phyloP scores from a whole-genome alignment of 768 basidiomycete genomes.

The Panaeolus papilionaceus region DNA sequence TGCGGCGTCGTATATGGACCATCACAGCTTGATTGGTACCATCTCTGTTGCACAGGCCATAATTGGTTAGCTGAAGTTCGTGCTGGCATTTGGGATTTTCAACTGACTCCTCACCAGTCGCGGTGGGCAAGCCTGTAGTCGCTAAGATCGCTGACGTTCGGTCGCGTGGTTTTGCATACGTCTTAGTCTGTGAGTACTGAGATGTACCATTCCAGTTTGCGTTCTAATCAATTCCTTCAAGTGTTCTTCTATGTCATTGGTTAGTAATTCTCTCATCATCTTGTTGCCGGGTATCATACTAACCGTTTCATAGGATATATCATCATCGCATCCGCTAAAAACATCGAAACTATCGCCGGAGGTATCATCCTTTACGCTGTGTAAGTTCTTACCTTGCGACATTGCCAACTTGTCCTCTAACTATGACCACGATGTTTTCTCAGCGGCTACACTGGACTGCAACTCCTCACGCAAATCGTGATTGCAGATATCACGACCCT shows the following conservation, averaged over 20 bases:
- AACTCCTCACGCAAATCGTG: slow-evolving; percentile 68
- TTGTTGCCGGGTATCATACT: not conserved
- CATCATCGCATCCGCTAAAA: slow-evolving; percentile 57
- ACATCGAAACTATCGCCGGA: slow-evolving; percentile 50
- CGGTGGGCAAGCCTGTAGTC: slow-evolving; percentile 68
- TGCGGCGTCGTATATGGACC: slow-evolving; percentile 57
- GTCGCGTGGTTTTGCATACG: slow-evolving; percentile 70
- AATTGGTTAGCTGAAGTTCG: slow-evolving; percentile 47
- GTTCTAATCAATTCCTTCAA: slow-evolving; percentile 21
- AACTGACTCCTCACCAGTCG: slow-evolving; percentile 30
- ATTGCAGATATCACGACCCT: slow-evolving; percentile 68
- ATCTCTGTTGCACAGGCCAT: slow-evolving; percentile 61
- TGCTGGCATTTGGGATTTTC: slow-evolving; percentile 1
- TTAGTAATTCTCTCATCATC: slow-evolving; percentile 22
- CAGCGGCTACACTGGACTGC: slow-evolving; percentile 72
- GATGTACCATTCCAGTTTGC: not conserved
- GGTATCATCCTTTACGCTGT: slow-evolving; percentile 65
- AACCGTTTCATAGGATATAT: slow-evolving; percentile 45
- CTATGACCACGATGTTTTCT: slow-evolving; percentile 21
- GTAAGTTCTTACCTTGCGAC: slow-evolving; percentile 36
- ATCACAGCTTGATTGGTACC: slow-evolving; percentile 60
- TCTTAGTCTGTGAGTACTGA: slow-evolving; percentile 54
- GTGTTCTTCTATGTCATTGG: slow-evolving; percentile 67
- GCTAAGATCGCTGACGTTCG: slow-evolving; percentile 77
- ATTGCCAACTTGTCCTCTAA: slow-evolving; percentile 14